Conservation (phyloP, 345 rosid species). For the Anacardium occidentale region DNA sequence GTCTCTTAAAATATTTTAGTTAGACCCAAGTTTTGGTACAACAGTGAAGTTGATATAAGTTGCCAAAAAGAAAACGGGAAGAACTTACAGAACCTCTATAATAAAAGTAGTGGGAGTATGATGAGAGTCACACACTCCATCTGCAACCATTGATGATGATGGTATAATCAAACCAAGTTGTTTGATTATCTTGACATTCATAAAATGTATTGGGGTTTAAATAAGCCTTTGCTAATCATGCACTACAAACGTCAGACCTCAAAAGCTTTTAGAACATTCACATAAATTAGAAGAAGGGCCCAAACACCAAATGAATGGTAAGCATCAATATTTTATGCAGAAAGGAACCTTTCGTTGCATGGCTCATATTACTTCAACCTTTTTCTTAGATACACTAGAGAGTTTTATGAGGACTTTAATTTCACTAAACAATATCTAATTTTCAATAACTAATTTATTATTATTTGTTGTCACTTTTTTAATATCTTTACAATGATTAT, state of each 20-base stretch:
- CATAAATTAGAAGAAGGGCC: background rate
- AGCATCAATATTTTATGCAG: too few species aligned
- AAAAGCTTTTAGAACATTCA: background rate
- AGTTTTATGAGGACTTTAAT: too few species aligned
- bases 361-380: too few species aligned
- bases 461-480: too few species aligned
- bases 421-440: too few species aligned
- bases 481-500: too few species aligned
- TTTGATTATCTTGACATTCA: background rate
- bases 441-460: too few species aligned
- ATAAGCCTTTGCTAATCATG: background rate
- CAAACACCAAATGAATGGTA: background rate
- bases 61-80: background rate
- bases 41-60: background rate
- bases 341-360: too few species aligned
- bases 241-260: background rate
- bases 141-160: slow-evolving; percentile 2
- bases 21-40: too few species aligned
- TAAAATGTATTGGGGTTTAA: background rate
- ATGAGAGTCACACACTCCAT: slow-evolving; percentile 2
- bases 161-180: background rate
- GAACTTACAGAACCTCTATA: background rate
- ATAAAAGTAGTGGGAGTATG: background rate
- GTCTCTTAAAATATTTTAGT: too few species aligned
- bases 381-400: too few species aligned